Evolutionary conservation across 106 monocot genomes (phyloP), one percentile per base, ranked within the genome.

Genomic region (Triglochin maritima): DNA sequence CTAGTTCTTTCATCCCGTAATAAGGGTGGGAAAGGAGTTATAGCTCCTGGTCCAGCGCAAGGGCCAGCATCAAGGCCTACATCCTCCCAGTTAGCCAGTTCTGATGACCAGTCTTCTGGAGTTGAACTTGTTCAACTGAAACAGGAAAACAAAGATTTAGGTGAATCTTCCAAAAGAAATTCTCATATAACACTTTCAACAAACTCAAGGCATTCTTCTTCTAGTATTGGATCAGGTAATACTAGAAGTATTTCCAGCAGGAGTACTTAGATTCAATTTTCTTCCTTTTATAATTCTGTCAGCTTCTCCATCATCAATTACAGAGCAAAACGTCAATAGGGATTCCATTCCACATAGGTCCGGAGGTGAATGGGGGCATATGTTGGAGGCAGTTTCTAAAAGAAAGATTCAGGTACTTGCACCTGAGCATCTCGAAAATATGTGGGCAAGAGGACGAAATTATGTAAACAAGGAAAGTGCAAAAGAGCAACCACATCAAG

Each of bases 391-490:
- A 44, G 76, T 88, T 60, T 84, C 84, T n/a, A 66, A 56, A 72
- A 81, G 81, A 71, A 98, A 92, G 60, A 75, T 58, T 44, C 80
- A 84, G 81, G 84, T 77, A 73, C 81, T 98, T 64, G 86, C 79
- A 59, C 96, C 91, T 13, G 96, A 98, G 56, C 79, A 98, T 80
- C 74, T 98, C 74, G 96, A 98, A 48, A 92, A 86, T 63, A 74
- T 98, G 75, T 98, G 96, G 96, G 76, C 91, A 56, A 88, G 81
- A 82, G 96, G 96, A 67, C 61, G 86, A 75, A 75, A 98, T 72
- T 98, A 98, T 71, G 88, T 71, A 64, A 79, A 73, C 58, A 82
- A 78, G 54, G 86, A 89, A 73, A 61, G n/a, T 29, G 44, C 7
- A 58, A 68, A 80, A 56, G 67, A 62, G n/a, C 57, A 56, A 8